Base-by-base conservation (phyloP, 2,329 filamentous ascomycete genomes). In the Claviceps fusiformis region DNA sequence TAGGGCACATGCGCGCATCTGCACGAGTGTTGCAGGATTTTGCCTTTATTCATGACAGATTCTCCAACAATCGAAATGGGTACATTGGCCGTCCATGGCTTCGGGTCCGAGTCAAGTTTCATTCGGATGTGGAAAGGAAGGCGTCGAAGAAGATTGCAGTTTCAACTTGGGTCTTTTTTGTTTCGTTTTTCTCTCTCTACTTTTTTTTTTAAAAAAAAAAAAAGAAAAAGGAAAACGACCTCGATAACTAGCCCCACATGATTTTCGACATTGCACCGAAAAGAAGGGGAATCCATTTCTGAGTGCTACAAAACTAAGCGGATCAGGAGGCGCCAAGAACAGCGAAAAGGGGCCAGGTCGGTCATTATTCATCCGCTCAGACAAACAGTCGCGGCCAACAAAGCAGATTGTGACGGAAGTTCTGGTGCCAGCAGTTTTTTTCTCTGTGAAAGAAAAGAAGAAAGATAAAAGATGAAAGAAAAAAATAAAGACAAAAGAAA, bases 71-170 rank as follows among this genome's bases (percentile, higher is more conserved):
- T 19, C 17, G 8, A 19, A 39, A 31, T 33, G 31, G 29, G 17
- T 29, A 27, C 44, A 47, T 39, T 44, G 33, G 48, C 31, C 24
- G 37, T 47, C 51, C 55, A 29, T 54, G 51, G 24, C 47, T 53
- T 56, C 55, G 55, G 55, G 33, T 44, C 55, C 55, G 55, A 56
- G 39, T 50, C 39, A 45, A 47, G 46, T 56, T 39, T 39, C 46
- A 54, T 50, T 54, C 55, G 55, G 55, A 53, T 54, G 33, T 41
- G 19, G 35, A 50, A 35, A 11, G 41, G 55, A 47, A 24, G 39
- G 55, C 52, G 29, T 50, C 47, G 39, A 44, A 44, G 19, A 50
- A 50, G 31, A 43, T n/a, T 13, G 35, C 37, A 53, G 31, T n/a
- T 45, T 39, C 45, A n/a, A 45, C 31, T 33, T 33, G n/a, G n/a